phyloP scores from a whole-genome alignment of 495 filamentous ascomycete genomes.

The Penicillium crystallinum region DNA sequence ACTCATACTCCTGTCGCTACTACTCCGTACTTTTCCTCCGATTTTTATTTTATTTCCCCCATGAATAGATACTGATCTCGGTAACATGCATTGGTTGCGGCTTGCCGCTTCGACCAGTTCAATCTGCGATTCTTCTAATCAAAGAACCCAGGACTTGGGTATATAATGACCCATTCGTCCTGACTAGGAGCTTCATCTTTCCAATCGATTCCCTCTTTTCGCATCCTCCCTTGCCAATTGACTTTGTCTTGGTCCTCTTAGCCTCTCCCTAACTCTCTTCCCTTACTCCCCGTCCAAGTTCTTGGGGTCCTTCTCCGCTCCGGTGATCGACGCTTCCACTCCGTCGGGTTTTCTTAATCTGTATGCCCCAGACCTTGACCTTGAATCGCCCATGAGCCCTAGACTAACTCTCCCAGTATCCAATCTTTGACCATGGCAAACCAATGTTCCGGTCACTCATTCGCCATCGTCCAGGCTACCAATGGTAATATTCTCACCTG shows the following conservation, averaged over 20 bases:
- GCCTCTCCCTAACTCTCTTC: neutral
- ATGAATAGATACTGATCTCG: neutral
- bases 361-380: too few species aligned
- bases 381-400: too few species aligned
- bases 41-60: neutral
- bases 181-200: neutral
- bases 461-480: conserved; percentile 42
- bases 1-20: neutral
- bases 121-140: too few species aligned
- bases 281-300: neutral
- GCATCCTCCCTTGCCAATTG: neutral
- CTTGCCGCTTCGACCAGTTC: conserved; percentile 7
- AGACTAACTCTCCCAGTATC: neutral
- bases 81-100: conserved; percentile 22
- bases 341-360: conserved; percentile 19
- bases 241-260: neutral
- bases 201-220: neutral
- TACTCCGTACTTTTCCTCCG: neutral
- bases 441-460: conserved; percentile 42
- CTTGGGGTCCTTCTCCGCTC: conserved; percentile 12
- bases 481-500: conserved; percentile 48
- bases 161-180: conserved; percentile 18
- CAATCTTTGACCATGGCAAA: conserved; percentile 33
- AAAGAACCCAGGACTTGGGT: neutral
- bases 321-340: conserved; percentile 24